phyloP scores from a whole-genome alignment of 768 basidiomycete genomes.

The Gloeopeniophorella convolvens region DNA sequence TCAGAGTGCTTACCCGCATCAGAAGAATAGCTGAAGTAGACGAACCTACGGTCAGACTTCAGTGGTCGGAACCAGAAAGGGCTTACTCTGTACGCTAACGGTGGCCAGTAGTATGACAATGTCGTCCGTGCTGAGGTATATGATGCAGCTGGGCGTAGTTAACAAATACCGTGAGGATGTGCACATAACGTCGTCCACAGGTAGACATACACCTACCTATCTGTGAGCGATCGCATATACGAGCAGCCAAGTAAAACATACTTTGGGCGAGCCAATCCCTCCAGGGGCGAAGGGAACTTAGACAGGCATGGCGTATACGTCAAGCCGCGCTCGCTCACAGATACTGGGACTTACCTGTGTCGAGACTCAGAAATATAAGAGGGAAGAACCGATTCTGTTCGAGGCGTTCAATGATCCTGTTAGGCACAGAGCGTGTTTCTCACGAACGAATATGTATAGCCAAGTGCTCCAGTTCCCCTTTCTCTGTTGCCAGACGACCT shows the following conservation, averaged over 20 bases:
- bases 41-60: background rate
- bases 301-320: background rate
- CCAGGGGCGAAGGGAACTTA: background rate
- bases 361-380: background rate
- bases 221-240: background rate
- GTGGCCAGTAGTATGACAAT: background rate
- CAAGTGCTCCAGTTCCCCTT: too few relatives aligned
- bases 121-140: background rate
- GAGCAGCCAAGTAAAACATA: background rate
- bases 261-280: background rate
- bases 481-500: too few relatives aligned
- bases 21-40: background rate
- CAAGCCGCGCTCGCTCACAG: background rate
- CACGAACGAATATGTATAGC: too few relatives aligned
- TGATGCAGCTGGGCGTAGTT: background rate
- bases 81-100: background rate
- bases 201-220: background rate
- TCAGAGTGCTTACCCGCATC: background rate
- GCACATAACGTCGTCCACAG: background rate
- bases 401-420: too few relatives aligned
- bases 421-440: too few relatives aligned
- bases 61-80: background rate
- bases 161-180: background rate
- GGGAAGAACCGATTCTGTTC: slow-evolving; percentile 1
- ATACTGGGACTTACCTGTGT: background rate